Evolutionary conservation across 257 asterid species (phyloP).

Genomic region (Nicotiana knightiana): DNA sequence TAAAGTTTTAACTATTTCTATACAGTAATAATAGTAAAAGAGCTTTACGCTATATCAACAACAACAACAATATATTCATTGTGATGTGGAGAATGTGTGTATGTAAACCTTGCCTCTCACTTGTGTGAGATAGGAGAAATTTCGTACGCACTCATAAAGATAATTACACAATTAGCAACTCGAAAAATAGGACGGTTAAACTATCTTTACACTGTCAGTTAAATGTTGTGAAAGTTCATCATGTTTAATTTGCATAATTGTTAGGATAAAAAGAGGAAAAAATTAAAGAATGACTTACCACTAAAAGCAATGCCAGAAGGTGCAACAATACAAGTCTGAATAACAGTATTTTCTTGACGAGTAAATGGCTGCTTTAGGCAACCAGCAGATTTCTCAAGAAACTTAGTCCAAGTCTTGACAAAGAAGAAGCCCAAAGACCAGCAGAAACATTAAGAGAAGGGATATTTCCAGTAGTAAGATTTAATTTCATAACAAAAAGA

Average conservation of each 20-base stretch:
- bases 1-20: too few species aligned
- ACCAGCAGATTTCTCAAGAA: conserved; percentile 46
- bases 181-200: too few species aligned
- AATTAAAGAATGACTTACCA: conserved; percentile 21
- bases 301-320: conserved; percentile 72
- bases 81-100: too few species aligned
- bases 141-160: too few species aligned
- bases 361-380: conserved; percentile 51
- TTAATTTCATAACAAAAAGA: conserved; percentile 55
- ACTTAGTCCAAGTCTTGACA: conserved; percentile 52
- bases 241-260: neutral
- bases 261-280: neutral
- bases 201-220: neutral
- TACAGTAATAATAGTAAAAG: too few species aligned
- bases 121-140: too few species aligned
- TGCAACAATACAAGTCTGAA: conserved; percentile 77
- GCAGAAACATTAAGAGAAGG: conserved; percentile 74
- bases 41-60: too few species aligned
- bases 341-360: conserved; percentile 66
- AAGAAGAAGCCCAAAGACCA: conserved; percentile 64
- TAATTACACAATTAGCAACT: too few species aligned
- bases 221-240: conserved; percentile 5
- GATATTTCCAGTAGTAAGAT: conserved; percentile 57
- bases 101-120: too few species aligned
- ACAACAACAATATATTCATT: too few species aligned